These are phyloP conservation scores for Penicillium sp. DNA, from an alignment of 2,329 filamentous ascomycete genomes.

Conservation along the genomic window DNA sequence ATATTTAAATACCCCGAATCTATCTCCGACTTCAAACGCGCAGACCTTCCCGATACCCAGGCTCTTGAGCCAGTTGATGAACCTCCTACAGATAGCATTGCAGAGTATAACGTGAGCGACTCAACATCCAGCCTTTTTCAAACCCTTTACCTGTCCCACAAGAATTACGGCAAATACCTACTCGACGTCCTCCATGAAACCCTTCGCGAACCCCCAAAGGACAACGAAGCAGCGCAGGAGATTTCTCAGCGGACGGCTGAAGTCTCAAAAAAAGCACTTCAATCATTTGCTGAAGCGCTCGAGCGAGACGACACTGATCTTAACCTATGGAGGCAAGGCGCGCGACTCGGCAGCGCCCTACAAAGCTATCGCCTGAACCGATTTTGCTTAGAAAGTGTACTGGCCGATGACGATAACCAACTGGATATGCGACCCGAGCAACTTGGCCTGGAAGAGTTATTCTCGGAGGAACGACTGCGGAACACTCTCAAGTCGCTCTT, in stretches of 20 bases:
- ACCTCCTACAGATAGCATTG: slow-evolving; percentile 34
- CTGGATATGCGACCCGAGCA: slow-evolving; percentile 58
- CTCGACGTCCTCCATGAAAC: slow-evolving; percentile 72
- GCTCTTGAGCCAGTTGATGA: slow-evolving; percentile 21
- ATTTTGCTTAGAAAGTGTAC: slow-evolving; percentile 66
- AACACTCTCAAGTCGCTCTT: slow-evolving; percentile 55
- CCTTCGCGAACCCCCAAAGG: slow-evolving; percentile 30
- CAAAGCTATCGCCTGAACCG: slow-evolving; percentile 63
- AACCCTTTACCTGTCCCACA: slow-evolving; percentile 89
- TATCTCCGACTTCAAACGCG: slow-evolving; percentile 78
- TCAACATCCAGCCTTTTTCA: slow-evolving; percentile 80
- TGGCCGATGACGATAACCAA: slow-evolving; percentile 64
- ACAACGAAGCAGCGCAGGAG: slow-evolving; percentile 20
- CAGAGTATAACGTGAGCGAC: slow-evolving; percentile 67
- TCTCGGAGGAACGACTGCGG: slow-evolving; percentile 57
- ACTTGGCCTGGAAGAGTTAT: slow-evolving; percentile 62
- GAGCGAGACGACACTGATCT: slow-evolving; percentile 68
- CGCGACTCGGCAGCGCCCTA: slow-evolving; percentile 61
- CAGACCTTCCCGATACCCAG: slow-evolving; percentile 55
- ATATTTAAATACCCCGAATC: slow-evolving; percentile 93
- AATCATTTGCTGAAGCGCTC: slow-evolving; percentile 64
- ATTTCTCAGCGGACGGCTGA: slow-evolving; percentile 32
- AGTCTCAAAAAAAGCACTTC: slow-evolving; percentile 49
- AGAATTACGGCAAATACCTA: slow-evolving; percentile 90
- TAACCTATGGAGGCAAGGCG: slow-evolving; percentile 66